Base-by-base conservation (phyloP, 371 early-diverging fungal species). In the Aphelidium insulamus region DNA sequence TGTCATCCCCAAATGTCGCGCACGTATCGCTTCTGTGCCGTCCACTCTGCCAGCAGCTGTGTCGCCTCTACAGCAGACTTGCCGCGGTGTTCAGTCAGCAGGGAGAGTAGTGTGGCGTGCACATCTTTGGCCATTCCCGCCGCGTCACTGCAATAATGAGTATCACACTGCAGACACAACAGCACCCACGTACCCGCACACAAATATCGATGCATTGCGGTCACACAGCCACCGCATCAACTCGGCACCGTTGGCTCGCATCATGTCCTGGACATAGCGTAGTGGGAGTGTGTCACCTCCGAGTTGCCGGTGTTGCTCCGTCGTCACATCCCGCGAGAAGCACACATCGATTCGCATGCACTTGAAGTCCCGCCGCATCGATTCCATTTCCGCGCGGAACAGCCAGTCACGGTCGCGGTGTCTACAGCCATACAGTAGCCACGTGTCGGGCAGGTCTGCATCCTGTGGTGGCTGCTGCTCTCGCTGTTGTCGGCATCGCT, bases 41-140 rank as follows among this genome's bases (percentile, higher is more conserved):
- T 55, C 77, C 74, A 75, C 22, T 50, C 56, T 30, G 55, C 48
- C 32, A 80, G 44, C 27, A 53, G 36, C 45, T 66, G 55, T 35
- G 63, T 54, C 5, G 77, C 77, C 28, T 59, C 67, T 3, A 56
- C 26, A 21, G 46, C 42, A 28, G 62, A 62, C 7, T 52, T 33
- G 2, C 48, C 37, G 16, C 62, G 52, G 38, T 68, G 43, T 21
- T 63, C 52, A 11, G 49, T 50, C 2, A 81, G 32, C 27, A 85
- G 62, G 7, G 71, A 68, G 0, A 56, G 64, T 27, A 90, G 46
- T 8, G 72, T 66, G 28, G 66, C 66, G 33, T 86, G 67, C 15
- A 90, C 82, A 16, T 66, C 77, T 41, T 69, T 73, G 14, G 80
- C 85, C 87, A 86, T 90, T 2, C 76, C 77, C 46, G 69, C 66